These are phyloP conservation scores for Rhazya stricta DNA, from an alignment of 257 asterid genomes.

Conservation along the genomic window DNA sequence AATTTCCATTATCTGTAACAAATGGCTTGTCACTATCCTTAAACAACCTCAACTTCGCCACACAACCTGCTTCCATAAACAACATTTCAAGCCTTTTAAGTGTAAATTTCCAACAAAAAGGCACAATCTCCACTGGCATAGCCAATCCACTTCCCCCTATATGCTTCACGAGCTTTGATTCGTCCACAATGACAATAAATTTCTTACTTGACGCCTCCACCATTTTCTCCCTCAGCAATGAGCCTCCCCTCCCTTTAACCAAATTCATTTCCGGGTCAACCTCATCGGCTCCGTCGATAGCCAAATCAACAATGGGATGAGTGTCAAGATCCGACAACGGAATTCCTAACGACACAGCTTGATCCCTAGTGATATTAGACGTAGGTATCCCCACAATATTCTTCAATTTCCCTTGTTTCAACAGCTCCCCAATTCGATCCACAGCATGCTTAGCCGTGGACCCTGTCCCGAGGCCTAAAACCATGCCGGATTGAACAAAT, in stretches of 20 bases:
- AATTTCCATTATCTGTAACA: slow-evolving; percentile 39
- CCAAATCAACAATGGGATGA: slow-evolving; percentile 33
- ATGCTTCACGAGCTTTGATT: slow-evolving; percentile 31
- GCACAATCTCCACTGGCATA: slow-evolving; percentile 47
- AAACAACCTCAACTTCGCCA: slow-evolving; percentile 27
- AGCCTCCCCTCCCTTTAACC: slow-evolving; percentile 47
- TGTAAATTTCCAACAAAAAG: slow-evolving; percentile 35
- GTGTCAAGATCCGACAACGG: slow-evolving; percentile 35
- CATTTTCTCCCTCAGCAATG: slow-evolving; percentile 42
- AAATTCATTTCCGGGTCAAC: slow-evolving; percentile 42
- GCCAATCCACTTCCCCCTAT: slow-evolving; percentile 42
- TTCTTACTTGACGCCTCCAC: slow-evolving; percentile 35
- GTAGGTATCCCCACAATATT: slow-evolving; percentile 43
- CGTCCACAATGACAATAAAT: slow-evolving; percentile 43
- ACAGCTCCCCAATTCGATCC: slow-evolving; percentile 30
- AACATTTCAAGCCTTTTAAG: slow-evolving; percentile 35
- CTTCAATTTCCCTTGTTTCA: slow-evolving; percentile 26
- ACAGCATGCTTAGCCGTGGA: slow-evolving; percentile 47
- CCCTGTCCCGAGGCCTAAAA: slow-evolving; percentile 43
- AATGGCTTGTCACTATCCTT: slow-evolving; percentile 17
- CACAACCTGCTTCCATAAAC: slow-evolving; percentile 42
- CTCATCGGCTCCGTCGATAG: slow-evolving; percentile 48
- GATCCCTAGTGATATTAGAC: slow-evolving; percentile 31
- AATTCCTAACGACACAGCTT: slow-evolving; percentile 28
- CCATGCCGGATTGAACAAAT: slow-evolving; percentile 43